phyloP scores from a whole-genome alignment of 257 asterid species.

The Nicotiana paniculata region DNA sequence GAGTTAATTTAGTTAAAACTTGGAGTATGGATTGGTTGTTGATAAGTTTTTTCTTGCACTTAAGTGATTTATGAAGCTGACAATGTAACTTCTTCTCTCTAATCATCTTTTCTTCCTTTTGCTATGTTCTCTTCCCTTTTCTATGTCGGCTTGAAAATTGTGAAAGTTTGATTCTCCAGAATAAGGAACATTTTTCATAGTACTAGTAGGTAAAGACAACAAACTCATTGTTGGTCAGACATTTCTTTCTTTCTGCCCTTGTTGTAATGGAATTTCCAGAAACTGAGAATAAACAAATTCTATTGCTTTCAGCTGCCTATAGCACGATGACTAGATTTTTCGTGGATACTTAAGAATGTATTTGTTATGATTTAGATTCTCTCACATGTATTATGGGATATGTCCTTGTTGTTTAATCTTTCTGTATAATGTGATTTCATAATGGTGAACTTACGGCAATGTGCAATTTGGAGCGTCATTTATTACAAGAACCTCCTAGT shows the following conservation, averaged over 20 bases:
- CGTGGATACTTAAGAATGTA: background rate
- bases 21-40: too few species aligned
- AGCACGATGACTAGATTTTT: too few species aligned
- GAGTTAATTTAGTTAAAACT: too few species aligned
- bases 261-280: background rate
- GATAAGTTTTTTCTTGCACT: too few species aligned
- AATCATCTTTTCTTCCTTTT: background rate
- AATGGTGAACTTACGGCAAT: background rate
- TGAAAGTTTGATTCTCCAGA: too few species aligned
- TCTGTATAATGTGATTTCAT: background rate
- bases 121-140: too few species aligned
- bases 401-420: background rate
- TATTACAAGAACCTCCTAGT: background rate
- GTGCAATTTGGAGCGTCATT: background rate
- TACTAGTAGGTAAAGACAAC: too few species aligned
- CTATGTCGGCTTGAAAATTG: too few species aligned
- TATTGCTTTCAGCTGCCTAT: background rate
- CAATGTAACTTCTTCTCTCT: background rate
- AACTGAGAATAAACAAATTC: background rate
- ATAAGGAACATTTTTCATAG: too few species aligned
- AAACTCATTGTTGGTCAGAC: too few species aligned
- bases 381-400: background rate
- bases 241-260: background rate
- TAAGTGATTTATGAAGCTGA: background rate
- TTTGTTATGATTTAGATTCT: background rate